phyloP scores from a whole-genome alignment of 1,139 yeast genomes.

The Hyphopichia wangnamkhiaoensis region DNA sequence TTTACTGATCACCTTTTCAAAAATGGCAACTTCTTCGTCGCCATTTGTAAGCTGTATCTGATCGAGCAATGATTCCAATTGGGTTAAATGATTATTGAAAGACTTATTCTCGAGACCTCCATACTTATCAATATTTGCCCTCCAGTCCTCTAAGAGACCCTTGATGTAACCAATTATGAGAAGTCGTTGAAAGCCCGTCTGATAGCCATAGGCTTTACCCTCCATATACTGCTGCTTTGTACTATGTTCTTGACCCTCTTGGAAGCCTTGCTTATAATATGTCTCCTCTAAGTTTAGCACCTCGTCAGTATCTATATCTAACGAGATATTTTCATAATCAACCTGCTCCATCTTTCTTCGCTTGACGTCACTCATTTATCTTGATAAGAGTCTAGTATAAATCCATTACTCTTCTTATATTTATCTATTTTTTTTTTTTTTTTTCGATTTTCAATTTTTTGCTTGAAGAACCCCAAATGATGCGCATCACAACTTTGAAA shows the following conservation, averaged over 20 bases:
- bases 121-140: conserved; percentile 17
- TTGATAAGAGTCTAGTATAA: too few relatives aligned
- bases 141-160: conserved; percentile 52
- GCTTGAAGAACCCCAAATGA: too few relatives aligned
- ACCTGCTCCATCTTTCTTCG: conserved; percentile 3
- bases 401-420: conserved; percentile 6
- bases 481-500: too few relatives aligned
- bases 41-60: conserved; percentile 37
- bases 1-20: conserved; percentile 45
- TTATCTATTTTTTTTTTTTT: neutral
- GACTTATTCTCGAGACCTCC: conserved; percentile 12
- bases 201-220: conserved; percentile 78
- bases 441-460: too few relatives aligned
- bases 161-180: conserved; percentile 62
- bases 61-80: conserved; percentile 23
- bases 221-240: conserved; percentile 50
- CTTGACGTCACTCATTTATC: conserved; percentile 1
- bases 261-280: conserved; percentile 62
- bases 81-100: conserved; percentile 25
- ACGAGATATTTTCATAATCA: conserved; percentile 12
- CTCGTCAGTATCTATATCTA: conserved; percentile 44
- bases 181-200: conserved; percentile 75
- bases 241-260: conserved; percentile 53
- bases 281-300: conserved; percentile 55
- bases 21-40: conserved; percentile 49